These are phyloP conservation scores for Cyberlindnera subsufficiens DNA, from an alignment of 805 yeast genomes.

Conservation along the genomic window DNA sequence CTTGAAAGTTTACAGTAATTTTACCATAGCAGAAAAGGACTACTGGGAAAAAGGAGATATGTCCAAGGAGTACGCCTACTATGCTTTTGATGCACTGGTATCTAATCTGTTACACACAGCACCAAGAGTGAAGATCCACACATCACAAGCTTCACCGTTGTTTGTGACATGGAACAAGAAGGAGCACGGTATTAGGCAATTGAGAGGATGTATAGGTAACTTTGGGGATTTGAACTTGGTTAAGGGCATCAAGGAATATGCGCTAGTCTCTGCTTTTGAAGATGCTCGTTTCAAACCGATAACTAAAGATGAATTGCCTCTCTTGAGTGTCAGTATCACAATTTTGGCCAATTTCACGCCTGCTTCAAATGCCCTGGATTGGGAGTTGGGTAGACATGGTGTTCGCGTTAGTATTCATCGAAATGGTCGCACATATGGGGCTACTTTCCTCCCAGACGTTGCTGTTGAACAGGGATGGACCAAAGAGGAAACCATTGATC, in stretches of 20 bases:
- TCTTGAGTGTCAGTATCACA: conserved; percentile 49
- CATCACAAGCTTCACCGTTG: conserved; percentile 39
- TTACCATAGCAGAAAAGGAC: too few relatives aligned
- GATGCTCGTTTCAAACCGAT: conserved; percentile 79
- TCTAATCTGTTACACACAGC: not conserved
- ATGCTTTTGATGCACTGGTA: conserved; percentile 18
- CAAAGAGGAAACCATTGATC: conserved; percentile 59
- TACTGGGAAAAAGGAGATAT: not conserved
- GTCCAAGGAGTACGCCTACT: conserved; percentile 23
- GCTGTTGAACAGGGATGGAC: conserved; percentile 86
- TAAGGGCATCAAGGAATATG: conserved; percentile 6
- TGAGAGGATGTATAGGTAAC: conserved; percentile 95
- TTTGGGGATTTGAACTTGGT: conserved; percentile 32
- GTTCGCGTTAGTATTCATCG: conserved; percentile 50
- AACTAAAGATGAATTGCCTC: conserved; percentile 42
- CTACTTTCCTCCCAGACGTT: conserved; percentile 89
- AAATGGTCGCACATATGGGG: conserved; percentile 39
- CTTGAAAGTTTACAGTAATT: too few relatives aligned
- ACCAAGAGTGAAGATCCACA: not conserved
- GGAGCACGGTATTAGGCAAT: conserved; percentile 24
- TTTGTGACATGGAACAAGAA: conserved; percentile 83
- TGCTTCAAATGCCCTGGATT: conserved; percentile 50
- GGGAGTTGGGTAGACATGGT: conserved; percentile 85
- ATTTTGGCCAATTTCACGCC: conserved; percentile 52
- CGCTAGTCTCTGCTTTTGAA: conserved; percentile 48